Base-by-base conservation (phyloP, 805 yeast species). In the Nakazawaea siamensis region DNA sequence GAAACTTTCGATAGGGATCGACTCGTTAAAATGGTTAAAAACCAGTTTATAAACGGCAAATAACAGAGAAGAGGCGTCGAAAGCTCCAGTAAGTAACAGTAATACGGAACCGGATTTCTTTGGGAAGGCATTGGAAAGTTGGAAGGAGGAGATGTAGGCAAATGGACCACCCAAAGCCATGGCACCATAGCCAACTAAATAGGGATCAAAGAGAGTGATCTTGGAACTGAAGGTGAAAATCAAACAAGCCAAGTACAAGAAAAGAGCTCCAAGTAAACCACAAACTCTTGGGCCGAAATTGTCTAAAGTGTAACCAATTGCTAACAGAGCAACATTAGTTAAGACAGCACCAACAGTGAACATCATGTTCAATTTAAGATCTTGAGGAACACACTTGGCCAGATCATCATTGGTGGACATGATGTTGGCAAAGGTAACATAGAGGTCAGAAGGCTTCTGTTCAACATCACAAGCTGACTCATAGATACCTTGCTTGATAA, bases 121-220 rank as follows among this genome's bases (percentile, higher is more conserved):
- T 2, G 79, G 79, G 51, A 72, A 72, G 3, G 77, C 60, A 46
- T 72, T 72, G 17, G 77, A 70, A 38, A 72, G 59, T 50, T 72
- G 78, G 54, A 72, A 72, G 5, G 71, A 64, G 7, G 77, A 70
- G 43, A 72, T 72, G 50, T 55, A 72, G 1, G 71, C 62, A 52
- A 72, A 71, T 13, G 78, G 77, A 4, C 79, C 78, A 23, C 77
- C 79, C 37, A 72, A 57, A 1, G 78, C 74, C 70, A 72, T 59
- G 6, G 57, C 55, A 1, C 68, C 63, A 44, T 70, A 72, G 7
- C 77, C 79, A 29, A 65, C 35, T 28, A 71, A 43, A 49, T 70
- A 72, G 2, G 78, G 77, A 46, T 72, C 79, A 30, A 70, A 53
- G 10, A 40, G 34, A 19, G 31, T 43, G 32, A 58, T 52, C 10